Conservation (phyloP, 495 filamentous ascomycete species). For the Penicillium argentinense region DNA sequence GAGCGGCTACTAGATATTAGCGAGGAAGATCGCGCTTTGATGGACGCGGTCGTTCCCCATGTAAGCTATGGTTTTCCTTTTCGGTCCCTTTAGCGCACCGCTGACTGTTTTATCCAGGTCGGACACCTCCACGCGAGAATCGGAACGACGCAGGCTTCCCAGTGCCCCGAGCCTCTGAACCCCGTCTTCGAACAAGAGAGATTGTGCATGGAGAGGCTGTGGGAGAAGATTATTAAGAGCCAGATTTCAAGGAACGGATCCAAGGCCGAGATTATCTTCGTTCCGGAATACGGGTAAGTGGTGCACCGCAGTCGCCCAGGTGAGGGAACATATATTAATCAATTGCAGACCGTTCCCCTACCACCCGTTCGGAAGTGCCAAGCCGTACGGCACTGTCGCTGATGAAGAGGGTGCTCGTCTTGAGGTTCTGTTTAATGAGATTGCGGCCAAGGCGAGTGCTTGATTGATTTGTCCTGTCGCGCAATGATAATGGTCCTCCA, state of each 20-base stretch:
- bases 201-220: constrained; percentile 26
- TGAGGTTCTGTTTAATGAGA: constrained; percentile 14
- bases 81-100: too few relatives aligned
- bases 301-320: neutral
- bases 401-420: constrained; percentile 28
- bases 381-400: constrained; percentile 21
- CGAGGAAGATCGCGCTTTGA: constrained; percentile 23
- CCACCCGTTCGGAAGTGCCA: constrained; percentile 24
- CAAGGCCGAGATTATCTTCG: constrained; percentile 19
- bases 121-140: constrained; percentile 31
- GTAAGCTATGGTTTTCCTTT: constrained; percentile 6
- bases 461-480: neutral
- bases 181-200: constrained; percentile 23
- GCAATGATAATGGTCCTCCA: too few relatives aligned
- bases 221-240: constrained; percentile 20
- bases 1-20: constrained; percentile 25
- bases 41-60: constrained; percentile 24
- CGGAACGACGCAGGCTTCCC: constrained; percentile 32
- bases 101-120: constrained; percentile 20
- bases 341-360: constrained; percentile 30
- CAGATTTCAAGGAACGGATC: constrained; percentile 9
- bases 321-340: neutral
- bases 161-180: constrained; percentile 28
- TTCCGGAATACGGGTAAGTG: constrained; percentile 33
- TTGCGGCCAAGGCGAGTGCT: constrained; percentile 5